A percentile compares a stretch with the other conserved stretches of the same genome.
Evolutionary conservation across 352 stramenopile genomes (phyloP).

Genomic region (Blastocystis hominis): DNA sequence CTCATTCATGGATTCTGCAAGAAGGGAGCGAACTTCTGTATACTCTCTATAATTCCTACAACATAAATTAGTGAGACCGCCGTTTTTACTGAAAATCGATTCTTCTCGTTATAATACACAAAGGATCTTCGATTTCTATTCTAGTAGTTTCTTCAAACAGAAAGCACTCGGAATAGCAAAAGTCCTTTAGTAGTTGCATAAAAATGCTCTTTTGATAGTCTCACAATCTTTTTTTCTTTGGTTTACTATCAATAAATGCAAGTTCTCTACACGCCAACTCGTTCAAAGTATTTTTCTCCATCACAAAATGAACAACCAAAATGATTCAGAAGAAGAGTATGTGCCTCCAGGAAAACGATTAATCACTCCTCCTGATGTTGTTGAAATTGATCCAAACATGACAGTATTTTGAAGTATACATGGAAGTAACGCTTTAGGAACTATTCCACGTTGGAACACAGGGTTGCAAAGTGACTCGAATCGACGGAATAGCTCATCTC

Average conservation of each 20-base stretch:
- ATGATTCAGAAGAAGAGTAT: constrained; percentile 6
- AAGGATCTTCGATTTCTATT: not conserved
- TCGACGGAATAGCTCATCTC: constrained; percentile 56
- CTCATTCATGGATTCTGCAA: not conserved
- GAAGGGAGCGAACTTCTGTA: not conserved
- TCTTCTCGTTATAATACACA: not conserved
- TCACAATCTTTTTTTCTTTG: no score
- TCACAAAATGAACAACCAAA: not conserved
- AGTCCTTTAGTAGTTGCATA: constrained; percentile 2
- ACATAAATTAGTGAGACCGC: not conserved
- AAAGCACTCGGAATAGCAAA: not conserved
- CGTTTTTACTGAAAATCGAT: constrained; percentile 13
- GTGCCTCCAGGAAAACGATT: constrained; percentile 20
- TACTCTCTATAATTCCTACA: not conserved
- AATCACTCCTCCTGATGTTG: constrained; percentile 51
- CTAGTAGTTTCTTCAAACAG: not conserved
- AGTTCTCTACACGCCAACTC: no score
- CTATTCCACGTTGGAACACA: constrained; percentile 53
- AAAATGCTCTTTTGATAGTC: not conserved
- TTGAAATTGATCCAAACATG: constrained; percentile 44
- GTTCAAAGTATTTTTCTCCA: not conserved
- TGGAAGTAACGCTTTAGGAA: constrained; percentile 1
- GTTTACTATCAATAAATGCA: no score
- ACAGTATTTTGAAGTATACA: not conserved
- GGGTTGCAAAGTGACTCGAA: constrained; percentile 48